Evolutionary conservation across 2,329 filamentous ascomycete genomes (phyloP).

Genomic region (Ophiostoma pallidulum): DNA sequence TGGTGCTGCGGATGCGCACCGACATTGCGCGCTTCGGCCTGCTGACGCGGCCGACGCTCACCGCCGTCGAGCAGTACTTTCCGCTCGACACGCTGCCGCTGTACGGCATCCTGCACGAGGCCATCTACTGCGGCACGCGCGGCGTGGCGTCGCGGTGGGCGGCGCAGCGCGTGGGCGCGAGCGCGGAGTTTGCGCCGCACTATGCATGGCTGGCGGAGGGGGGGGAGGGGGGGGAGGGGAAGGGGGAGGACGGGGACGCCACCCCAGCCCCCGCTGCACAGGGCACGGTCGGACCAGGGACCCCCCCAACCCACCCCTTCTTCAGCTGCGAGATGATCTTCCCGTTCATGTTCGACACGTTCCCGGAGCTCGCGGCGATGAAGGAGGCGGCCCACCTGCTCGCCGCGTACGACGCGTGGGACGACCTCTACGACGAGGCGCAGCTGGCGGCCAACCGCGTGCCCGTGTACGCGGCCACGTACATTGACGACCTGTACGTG

Average conservation of each 20-base stretch:
- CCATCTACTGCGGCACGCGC: constrained; percentile 69
- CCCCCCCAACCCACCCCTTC: constrained; percentile 42
- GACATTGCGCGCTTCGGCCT: constrained; percentile 72
- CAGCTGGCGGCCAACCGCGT: constrained; percentile 69
- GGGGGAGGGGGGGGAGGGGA: constrained; percentile 22
- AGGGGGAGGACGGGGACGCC: not conserved
- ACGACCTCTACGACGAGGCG: constrained; percentile 62
- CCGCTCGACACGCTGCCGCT: constrained; percentile 69
- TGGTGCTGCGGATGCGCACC: constrained; percentile 58
- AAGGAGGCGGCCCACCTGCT: constrained; percentile 60
- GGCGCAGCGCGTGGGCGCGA: constrained; percentile 52
- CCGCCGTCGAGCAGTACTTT: constrained; percentile 55
- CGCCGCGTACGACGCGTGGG: constrained; percentile 61
- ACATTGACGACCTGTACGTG: constrained; percentile 87
- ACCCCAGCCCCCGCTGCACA: too few relatives aligned
- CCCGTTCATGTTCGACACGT: constrained; percentile 74
- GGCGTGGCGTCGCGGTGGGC: constrained; percentile 63
- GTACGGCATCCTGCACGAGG: constrained; percentile 80
- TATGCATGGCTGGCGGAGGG: constrained; percentile 42
- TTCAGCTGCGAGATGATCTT: constrained; percentile 94
- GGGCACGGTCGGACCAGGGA: not conserved
- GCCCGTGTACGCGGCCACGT: constrained; percentile 77
- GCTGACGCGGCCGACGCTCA: constrained; percentile 62
- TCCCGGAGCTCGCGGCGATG: constrained; percentile 63
- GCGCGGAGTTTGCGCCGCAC: constrained; percentile 26